phyloP scores from a whole-genome alignment of 495 filamentous ascomycete genomes.

The Pseudotulostoma volvatum region DNA sequence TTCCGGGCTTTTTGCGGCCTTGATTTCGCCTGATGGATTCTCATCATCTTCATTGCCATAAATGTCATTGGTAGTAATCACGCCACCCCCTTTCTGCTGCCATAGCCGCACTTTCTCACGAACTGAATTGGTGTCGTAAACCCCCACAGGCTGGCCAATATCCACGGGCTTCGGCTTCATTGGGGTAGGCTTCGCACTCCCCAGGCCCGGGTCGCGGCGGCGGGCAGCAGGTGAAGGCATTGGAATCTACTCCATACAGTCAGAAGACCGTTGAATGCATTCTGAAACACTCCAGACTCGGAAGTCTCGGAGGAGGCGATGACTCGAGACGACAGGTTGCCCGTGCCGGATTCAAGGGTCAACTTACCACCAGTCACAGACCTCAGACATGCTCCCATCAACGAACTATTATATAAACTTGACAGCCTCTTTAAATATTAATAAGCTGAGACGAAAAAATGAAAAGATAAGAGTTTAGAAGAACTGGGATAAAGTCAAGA shows the following conservation, averaged over 20 bases:
- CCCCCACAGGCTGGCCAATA: conserved; percentile 32
- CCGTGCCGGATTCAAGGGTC: too few relatives aligned
- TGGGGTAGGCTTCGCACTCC: conserved; percentile 20
- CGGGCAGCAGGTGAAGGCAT: conserved; percentile 33
- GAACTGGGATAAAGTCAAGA: too few relatives aligned
- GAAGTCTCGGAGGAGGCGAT: not conserved
- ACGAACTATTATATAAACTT: too few relatives aligned
- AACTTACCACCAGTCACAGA: too few relatives aligned
- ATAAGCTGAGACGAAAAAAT: too few relatives aligned
- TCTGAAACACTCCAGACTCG: not conserved
- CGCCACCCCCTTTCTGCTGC: conserved; percentile 52
- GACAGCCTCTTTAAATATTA: too few relatives aligned
- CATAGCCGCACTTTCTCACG: conserved; percentile 56
- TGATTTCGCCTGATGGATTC: conserved; percentile 9
- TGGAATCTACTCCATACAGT: too few relatives aligned
- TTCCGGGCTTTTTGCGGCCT: conserved; percentile 5
- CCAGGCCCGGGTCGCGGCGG: conserved; percentile 24
- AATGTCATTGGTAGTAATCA: conserved; percentile 32
- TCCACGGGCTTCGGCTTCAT: conserved; percentile 26
- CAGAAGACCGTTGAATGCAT: conserved; percentile 3
- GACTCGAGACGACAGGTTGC: too few relatives aligned
- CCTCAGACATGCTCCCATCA: too few relatives aligned
- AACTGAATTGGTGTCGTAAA: conserved; percentile 44
- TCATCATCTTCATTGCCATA: conserved; percentile 21
- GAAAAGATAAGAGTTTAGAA: too few relatives aligned